Conservation (phyloP, 371 early-diverging fungal species). For the Batkoa obscura region DNA sequence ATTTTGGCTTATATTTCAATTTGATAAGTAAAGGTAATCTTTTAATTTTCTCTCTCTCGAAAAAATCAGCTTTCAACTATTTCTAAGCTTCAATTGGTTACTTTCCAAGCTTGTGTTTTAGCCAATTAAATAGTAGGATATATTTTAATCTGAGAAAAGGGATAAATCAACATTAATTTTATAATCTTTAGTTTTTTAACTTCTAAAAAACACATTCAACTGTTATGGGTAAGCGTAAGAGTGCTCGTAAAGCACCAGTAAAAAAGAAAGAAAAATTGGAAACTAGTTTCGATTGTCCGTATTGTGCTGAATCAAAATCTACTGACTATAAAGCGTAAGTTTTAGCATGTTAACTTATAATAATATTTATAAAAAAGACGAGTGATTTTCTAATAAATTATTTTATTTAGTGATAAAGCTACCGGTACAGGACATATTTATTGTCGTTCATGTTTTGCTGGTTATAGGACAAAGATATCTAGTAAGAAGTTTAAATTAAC, state of each 20-base stretch:
- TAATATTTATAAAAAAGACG: background rate
- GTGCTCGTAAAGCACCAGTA: constrained; percentile 47
- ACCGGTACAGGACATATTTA: background rate
- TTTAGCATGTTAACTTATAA: background rate
- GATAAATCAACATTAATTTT: no score
- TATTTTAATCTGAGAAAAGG: no score
- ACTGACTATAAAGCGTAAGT: constrained; percentile 1
- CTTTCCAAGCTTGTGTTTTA: no score
- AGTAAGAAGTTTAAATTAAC: background rate
- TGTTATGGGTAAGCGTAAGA: constrained; percentile 75
- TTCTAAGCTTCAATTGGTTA: no score
- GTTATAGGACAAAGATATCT: background rate
- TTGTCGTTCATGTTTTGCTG: constrained; percentile 1
- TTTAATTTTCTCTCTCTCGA: no score
- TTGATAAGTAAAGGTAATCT: no score
- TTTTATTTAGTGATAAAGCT: background rate
- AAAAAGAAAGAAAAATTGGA: constrained; percentile 53
- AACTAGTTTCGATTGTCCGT: constrained; percentile 69
- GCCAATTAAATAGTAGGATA: no score
- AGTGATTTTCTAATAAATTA: background rate
- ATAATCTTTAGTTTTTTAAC: no score
- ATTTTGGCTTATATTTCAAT: constrained; percentile 20
- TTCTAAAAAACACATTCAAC: no score
- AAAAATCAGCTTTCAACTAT: no score
- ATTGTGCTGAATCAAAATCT: constrained; percentile 34